Percentiles rank a stretch among this genome's conserved stretches.
phyloP scores from a whole-genome alignment of 768 basidiomycete species.

The Tricholoma furcatifolium region DNA sequence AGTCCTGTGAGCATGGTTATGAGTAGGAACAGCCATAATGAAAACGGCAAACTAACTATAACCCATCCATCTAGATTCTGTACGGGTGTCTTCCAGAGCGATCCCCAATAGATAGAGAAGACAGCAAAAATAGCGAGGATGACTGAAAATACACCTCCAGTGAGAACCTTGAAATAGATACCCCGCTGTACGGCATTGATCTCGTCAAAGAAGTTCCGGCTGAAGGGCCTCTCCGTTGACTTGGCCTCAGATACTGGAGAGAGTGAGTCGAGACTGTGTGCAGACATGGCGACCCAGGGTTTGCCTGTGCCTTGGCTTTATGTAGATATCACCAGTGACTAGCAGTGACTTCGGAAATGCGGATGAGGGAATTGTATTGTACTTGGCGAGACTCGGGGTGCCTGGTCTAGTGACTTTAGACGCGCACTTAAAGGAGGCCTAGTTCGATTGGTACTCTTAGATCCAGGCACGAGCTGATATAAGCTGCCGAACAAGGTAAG shows the following conservation, averaged over 20 bases:
- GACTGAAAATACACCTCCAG: constrained; percentile 33
- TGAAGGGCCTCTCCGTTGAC: constrained; percentile 17
- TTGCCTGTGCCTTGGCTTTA: background rate
- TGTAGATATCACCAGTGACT: too few relatives aligned
- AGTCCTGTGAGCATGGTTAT: background rate
- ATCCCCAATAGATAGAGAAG: constrained; percentile 57
- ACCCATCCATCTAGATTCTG: constrained; percentile 4
- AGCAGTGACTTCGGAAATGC: background rate
- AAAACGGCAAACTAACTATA: background rate
- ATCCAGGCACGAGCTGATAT: too few relatives aligned
- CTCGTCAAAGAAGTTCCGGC: constrained; percentile 27
- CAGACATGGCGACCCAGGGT: background rate
- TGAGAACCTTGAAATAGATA: constrained; percentile 45
- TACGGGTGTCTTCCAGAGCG: constrained; percentile 3
- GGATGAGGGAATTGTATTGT: background rate
- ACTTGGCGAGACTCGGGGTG: background rate
- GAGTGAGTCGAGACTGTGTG: background rate
- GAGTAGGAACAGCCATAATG: background rate
- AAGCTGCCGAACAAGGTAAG: too few relatives aligned
- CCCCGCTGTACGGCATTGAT: constrained; percentile 29
- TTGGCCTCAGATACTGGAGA: background rate
- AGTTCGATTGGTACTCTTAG: too few relatives aligned
- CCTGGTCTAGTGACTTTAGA: background rate
- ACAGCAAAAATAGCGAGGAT: constrained; percentile 45
- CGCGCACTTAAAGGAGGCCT: too few relatives aligned